Percentiles rank a stretch among this genome's conserved stretches.
Conservation (phyloP, 257 asterid species). For the Verbascum thapsus region DNA sequence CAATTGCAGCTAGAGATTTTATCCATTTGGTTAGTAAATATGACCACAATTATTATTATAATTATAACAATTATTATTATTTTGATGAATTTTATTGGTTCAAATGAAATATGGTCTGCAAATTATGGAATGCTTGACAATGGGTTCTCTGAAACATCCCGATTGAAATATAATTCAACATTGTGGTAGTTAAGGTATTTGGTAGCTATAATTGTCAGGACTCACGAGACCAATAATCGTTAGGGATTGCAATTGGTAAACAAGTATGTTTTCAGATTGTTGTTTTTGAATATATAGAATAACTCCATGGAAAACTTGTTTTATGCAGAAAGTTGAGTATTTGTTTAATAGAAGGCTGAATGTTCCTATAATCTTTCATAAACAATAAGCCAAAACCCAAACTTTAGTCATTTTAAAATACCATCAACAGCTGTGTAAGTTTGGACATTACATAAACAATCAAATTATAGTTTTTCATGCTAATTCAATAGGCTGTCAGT, state of each 20-base stretch:
- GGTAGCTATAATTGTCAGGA: neutral
- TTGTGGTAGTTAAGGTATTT: neutral
- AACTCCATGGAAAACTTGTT: conserved; percentile 8
- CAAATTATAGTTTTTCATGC: conserved; percentile 15
- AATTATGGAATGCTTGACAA: too few species aligned
- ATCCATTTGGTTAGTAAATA: conserved; percentile 71
- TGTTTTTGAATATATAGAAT: neutral
- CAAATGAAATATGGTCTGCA: too few species aligned
- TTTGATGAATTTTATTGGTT: neutral
- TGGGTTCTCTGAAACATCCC: neutral
- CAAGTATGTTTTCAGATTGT: neutral
- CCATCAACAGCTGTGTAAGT: conserved; percentile 42
- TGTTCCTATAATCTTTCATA: conserved; percentile 4
- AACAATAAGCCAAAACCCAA: conserved; percentile 31
- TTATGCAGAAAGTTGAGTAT: conserved; percentile 13
- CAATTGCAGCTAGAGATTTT: conserved; percentile 89
- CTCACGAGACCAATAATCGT: conserved; percentile 32
- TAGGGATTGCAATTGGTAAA: conserved; percentile 16
- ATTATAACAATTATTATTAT: neutral
- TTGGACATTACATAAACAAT: conserved; percentile 35
- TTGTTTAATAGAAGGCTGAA: neutral
- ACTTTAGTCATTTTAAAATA: conserved; percentile 16
- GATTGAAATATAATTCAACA: neutral
- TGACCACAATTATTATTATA: too few species aligned
- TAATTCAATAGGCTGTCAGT: neutral